These are phyloP conservation scores for Dactylorhiza incarnata DNA, from an alignment of 106 monocot species.

Conservation along the genomic window DNA sequence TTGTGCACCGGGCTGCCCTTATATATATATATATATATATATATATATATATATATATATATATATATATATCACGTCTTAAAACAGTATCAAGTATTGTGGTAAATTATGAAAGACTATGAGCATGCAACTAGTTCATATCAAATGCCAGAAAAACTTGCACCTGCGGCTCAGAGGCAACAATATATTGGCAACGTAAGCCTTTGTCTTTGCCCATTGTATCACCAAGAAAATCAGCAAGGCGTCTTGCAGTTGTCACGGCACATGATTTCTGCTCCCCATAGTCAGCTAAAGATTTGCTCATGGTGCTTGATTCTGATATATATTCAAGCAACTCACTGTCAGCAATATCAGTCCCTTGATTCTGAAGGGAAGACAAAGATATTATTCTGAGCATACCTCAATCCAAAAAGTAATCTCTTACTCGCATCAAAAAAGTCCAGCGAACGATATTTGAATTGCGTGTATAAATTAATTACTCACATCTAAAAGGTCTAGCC, in stretches of 20 bases:
- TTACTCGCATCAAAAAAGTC: too few species aligned
- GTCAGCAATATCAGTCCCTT: constrained; percentile 90
- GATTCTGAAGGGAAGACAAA: constrained; percentile 48
- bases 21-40: too few species aligned
- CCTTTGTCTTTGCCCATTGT: constrained; percentile 98
- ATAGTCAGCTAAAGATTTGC: constrained; percentile 92
- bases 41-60: too few species aligned
- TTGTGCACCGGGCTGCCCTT: too few species aligned
- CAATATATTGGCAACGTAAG: constrained; percentile 80
- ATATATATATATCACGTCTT: not conserved
- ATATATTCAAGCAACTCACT: constrained; percentile 96
- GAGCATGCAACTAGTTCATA: not conserved
- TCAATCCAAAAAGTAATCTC: not conserved
- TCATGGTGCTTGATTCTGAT: constrained; percentile 99
- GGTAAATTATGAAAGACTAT: not conserved
- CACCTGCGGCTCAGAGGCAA: constrained; percentile 88
- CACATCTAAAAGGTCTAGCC: constrained; percentile 98
- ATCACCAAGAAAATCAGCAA: constrained; percentile 95
- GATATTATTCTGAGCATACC: not conserved
- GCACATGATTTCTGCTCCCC: constrained; percentile 94
- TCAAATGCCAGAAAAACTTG: not conserved
- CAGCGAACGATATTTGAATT: not conserved
- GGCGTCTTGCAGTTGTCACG: constrained; percentile 88
- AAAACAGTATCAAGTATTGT: not conserved
- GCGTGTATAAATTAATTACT: constrained; percentile 9